A percentile compares a stretch with the other conserved stretches of the same genome.
Evolutionary conservation across 139 green algal species (phyloP).

Genomic region (Nannochloris sp.): DNA sequence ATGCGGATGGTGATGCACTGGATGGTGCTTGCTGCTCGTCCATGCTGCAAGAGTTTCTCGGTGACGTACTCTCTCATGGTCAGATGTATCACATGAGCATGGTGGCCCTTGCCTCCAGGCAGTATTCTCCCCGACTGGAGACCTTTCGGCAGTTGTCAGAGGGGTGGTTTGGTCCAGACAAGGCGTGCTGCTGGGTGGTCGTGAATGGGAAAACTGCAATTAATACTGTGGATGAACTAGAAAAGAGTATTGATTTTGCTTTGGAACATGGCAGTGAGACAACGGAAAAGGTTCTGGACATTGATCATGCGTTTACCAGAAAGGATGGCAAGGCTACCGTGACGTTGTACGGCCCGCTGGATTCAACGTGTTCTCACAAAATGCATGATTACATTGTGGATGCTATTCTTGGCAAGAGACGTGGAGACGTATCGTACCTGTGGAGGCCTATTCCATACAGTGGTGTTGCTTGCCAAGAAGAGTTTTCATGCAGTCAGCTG

Average conservation of each 20-base stretch:
- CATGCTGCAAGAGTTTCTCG: no score
- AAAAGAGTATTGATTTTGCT: no score
- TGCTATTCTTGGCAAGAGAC: background rate
- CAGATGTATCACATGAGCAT: conserved; percentile 26
- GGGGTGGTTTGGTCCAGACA: background rate
- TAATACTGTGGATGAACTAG: no score
- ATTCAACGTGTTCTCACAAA: conserved; percentile 39
- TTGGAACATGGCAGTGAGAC: background rate
- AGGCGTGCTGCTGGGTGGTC: conserved; percentile 41
- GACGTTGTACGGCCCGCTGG: conserved; percentile 53
- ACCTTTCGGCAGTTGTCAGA: conserved; percentile 44
- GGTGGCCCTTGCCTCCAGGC: conserved; percentile 41
- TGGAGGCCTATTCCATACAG: no score
- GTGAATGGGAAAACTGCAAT: conserved; percentile 10
- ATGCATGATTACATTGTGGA: conserved; percentile 44
- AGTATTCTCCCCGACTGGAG: conserved; percentile 63
- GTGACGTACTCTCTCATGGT: no score
- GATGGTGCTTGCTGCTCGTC: no score
- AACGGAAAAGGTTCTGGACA: background rate
- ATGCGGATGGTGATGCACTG: no score
- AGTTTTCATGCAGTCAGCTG: conserved; percentile 14
- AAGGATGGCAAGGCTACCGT: conserved; percentile 1
- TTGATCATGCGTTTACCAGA: background rate
- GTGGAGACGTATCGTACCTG: no score
- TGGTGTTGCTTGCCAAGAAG: background rate